Base-by-base conservation (phyloP, 129 eudicot genomes). In the Logfia minima region DNA sequence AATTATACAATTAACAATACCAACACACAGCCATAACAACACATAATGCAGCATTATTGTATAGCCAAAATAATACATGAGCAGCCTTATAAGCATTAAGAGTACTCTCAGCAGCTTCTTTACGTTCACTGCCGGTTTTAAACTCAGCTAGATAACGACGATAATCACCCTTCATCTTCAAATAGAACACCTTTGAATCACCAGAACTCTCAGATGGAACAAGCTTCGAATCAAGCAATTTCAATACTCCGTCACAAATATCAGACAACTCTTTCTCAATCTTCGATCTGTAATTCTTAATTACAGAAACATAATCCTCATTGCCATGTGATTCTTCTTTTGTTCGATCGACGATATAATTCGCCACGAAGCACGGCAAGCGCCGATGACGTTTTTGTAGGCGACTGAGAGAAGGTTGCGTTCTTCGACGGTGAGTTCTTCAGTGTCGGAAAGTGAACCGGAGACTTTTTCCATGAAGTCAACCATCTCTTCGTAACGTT, bases 321-420 rank as follows among this genome's bases (percentile, higher is more conserved):
- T 90, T 90, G 2, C 92, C 96, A 14, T 88, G 82, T 2, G 85
- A 70, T 83, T 88, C 92, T 70, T 89, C 94, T 72, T 89, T 68
- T 89, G 94, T 75, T 89, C 95, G n/a, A 89, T 89, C 3, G 96
- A 90, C 0, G 96, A 90, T 68, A 90, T 90, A n/a, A 90, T 90
- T 4, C 96, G 83, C 96, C 96, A 90, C 17, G 96, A 90, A 9
- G 96, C 96, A 8, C 96, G 85, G 17, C 96, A 74, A 6, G 92
- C 92, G 22, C 96, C 96, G 82, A 90, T 90, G 22, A 90, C 96
- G 74, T 90, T 90, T 73, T 89, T 89, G 86, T 89, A 89, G 2
- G 95, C 91, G n/a, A 89, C 95, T 58, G 91, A 86, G 62, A 89
- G 87, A 45, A 89, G 91, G 76, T 89, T 90, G 0, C 96, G 89